Evolutionary conservation across 345 rosid genomes (phyloP).

Genomic region (Eucalyptus curtisii): DNA sequence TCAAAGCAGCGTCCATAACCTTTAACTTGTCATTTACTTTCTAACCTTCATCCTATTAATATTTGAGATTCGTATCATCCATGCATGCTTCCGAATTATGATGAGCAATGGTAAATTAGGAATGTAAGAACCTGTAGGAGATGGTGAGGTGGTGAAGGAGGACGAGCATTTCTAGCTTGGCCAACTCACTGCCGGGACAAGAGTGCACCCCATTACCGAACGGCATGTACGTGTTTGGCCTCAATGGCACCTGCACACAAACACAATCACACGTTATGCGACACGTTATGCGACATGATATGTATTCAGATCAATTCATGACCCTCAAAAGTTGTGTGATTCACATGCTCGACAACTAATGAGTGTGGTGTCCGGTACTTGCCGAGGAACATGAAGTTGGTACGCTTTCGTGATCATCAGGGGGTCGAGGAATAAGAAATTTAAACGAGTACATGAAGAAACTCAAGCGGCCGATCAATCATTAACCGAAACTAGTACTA

Average conservation of each 20-base stretch:
- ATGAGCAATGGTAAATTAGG: not conserved
- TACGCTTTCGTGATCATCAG: not conserved
- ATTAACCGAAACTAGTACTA: not conserved
- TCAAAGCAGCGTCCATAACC: not conserved
- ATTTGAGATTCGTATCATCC: not conserved
- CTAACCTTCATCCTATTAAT: not conserved
- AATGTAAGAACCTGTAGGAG: slow-evolving; percentile 41
- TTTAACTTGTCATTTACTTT: not conserved
- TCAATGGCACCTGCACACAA: slow-evolving; percentile 64
- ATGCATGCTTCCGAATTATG: not conserved
- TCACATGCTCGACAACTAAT: not conserved
- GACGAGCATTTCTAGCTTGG: slow-evolving; percentile 86
- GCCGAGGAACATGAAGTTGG: not conserved
- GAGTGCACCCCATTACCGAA: slow-evolving; percentile 93
- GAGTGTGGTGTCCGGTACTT: not conserved
- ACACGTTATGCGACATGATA: fast-evolving
- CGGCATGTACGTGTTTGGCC: slow-evolving; percentile 79
- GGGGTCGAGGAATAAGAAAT: not conserved
- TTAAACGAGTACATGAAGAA: not conserved
- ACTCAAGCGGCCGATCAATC: not conserved
- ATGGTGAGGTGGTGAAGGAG: slow-evolving; percentile 83
- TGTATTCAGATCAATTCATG: not conserved
- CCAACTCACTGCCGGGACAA: slow-evolving; percentile 97
- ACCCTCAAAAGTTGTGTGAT: not conserved
- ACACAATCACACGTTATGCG: not conserved